Base-by-base conservation (phyloP, 2,329 filamentous ascomycete genomes). In the Ophiostoma tasmaniense region DNA sequence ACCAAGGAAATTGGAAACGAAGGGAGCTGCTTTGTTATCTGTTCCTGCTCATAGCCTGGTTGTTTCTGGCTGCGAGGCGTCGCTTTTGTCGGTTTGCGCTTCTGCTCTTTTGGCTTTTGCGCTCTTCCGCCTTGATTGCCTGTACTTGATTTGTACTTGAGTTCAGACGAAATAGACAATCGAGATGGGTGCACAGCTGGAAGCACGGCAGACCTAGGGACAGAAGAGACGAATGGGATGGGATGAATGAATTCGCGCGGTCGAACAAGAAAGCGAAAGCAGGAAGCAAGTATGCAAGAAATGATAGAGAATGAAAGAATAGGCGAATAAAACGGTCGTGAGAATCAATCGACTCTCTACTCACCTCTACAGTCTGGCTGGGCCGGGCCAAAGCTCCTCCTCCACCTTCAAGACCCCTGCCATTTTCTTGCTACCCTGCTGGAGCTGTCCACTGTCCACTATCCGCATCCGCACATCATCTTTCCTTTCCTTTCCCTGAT, bases 171-270 rank as follows among this genome's bases (percentile, higher is more conserved):
- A 61, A 30, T 30, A 14, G 55, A 61, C 17, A n/a, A 28, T 25
- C 50, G 14, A 14, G 20, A 28, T 22, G 8, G 65, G 25, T 37
- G 75, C 68, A 61, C 50, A 50, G 59, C 20, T 64, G 28, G 52
- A 45, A 22, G 45, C 42, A 35, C 62, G 6, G 39, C 35, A 33
- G 59, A 30, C 8, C 55, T 20, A 30, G 55, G 25, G 25, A 61
- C 6, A 17, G 25, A 61, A 61, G 22, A 61, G 25, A 61, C 55
- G 55, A 61, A 61, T 61, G 25, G 55, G 25, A 20, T 61, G 55
- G 11, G 25, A 20, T 61, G 13, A 28, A 61, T 8, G 55, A 61
- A 55, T 55, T 22, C 50, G 50, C n/a, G 50, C 55, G 6, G 50
- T 55, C 7, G 8, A 61, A 30, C 25, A 61, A 61, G 25, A 25